These are phyloP conservation scores for Metarhizium brunneum DNA, from an alignment of 2,329 filamentous ascomycete genomes.

Conservation along the genomic window DNA sequence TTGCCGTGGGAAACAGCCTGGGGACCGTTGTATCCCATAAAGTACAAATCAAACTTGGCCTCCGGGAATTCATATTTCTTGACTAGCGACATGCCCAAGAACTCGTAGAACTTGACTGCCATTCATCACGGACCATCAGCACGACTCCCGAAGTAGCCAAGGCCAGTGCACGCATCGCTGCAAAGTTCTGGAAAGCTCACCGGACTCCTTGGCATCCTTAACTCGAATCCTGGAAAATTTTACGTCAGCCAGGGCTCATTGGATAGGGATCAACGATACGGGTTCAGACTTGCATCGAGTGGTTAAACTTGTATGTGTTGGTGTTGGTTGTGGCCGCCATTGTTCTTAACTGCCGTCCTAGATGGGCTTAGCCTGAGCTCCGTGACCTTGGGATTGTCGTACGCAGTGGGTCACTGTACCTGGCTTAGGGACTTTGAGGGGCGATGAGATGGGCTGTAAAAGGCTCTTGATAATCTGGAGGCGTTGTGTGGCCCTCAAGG, in stretches of 20 bases:
- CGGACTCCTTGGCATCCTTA: constrained; percentile 79
- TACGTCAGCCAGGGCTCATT: constrained; percentile 5
- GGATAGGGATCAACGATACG: neutral
- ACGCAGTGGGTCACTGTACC: neutral
- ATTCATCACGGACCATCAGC: neutral
- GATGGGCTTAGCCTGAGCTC: neutral
- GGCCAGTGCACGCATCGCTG: neutral
- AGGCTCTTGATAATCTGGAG: constrained; percentile 14
- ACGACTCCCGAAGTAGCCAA: neutral
- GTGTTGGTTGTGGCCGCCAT: constrained; percentile 65
- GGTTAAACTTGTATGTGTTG: constrained; percentile 74
- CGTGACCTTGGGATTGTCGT: neutral
- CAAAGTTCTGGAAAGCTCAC: constrained; percentile 30
- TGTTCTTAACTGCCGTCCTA: constrained; percentile 10
- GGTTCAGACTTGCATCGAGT: constrained; percentile 60
- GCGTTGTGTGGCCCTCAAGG: constrained; percentile 15
- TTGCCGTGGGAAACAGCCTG: constrained; percentile 64
- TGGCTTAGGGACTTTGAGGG: constrained; percentile 5
- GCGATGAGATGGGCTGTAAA: constrained; percentile 7
- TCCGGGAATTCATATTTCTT: constrained; percentile 76
- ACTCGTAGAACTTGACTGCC: constrained; percentile 83
- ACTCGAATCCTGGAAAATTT: constrained; percentile 63
- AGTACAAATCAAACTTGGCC: constrained; percentile 90
- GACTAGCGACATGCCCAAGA: constrained; percentile 78
- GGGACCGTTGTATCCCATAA: constrained; percentile 78